phyloP scores from a whole-genome alignment of 148 eudicot species.

The Diospyros kaki region DNA sequence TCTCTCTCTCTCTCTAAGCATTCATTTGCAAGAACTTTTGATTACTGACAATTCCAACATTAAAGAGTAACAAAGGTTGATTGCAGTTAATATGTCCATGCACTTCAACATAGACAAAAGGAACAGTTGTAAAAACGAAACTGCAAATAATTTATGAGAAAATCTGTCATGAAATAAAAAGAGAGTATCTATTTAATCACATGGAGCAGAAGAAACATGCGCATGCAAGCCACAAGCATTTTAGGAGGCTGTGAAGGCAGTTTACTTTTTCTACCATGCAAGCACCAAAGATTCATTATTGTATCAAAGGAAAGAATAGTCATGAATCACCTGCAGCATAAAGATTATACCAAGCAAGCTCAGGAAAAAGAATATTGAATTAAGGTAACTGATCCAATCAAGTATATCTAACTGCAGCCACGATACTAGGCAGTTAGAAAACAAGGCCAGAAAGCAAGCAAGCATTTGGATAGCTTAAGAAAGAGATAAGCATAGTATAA shows the following conservation, averaged over 20 bases:
- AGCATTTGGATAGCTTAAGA: not conserved
- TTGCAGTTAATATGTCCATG: not conserved
- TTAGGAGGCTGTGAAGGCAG: not conserved
- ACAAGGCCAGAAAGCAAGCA: not conserved
- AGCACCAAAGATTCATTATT: not conserved
- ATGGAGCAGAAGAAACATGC: not conserved
- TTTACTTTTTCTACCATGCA: not conserved
- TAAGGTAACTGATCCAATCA: not conserved
- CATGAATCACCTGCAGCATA: not conserved
- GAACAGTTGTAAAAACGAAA: not conserved
- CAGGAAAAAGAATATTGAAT: not conserved
- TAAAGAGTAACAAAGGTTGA: not conserved
- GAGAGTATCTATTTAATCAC: not conserved
- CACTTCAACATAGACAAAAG: not conserved
- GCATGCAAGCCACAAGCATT: not conserved
- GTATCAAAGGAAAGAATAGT: not conserved
- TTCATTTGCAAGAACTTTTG: not conserved
- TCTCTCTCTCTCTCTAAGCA: not conserved
- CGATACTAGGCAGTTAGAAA: not conserved
- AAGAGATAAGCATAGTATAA: not conserved
- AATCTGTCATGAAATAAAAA: not conserved
- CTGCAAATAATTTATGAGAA: not conserved
- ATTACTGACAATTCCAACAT: not conserved
- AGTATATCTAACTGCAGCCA: not conserved
- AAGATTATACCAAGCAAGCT: not conserved